Conservation (phyloP, 352 stramenopile genomes). For the Globisporangium spinosum region DNA sequence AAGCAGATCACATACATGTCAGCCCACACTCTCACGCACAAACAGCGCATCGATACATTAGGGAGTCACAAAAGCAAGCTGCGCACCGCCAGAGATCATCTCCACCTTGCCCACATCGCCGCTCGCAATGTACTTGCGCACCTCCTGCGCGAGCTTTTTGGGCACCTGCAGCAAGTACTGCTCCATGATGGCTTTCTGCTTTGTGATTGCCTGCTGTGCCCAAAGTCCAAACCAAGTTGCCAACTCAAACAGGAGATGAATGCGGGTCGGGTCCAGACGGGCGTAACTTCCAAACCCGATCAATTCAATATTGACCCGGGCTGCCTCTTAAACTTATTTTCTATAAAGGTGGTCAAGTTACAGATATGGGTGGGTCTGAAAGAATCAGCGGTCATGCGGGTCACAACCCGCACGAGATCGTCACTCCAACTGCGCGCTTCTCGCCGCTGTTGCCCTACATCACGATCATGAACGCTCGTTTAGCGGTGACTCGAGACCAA, state of each 20-base stretch:
- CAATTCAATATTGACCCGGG: neutral
- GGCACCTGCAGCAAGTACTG: slow-evolving; percentile 85
- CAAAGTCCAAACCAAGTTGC: neutral
- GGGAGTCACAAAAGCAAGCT: neutral
- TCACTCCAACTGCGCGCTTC: slow-evolving; percentile 30
- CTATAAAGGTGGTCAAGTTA: neutral
- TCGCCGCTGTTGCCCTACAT: slow-evolving; percentile 43
- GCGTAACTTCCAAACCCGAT: neutral
- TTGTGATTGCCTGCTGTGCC: neutral
- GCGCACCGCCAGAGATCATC: slow-evolving; percentile 65
- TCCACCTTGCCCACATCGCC: slow-evolving; percentile 63
- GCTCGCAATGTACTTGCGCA: slow-evolving; percentile 60
- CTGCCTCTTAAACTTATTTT: neutral
- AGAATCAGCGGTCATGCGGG: neutral
- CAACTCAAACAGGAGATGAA: neutral
- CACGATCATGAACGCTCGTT: neutral
- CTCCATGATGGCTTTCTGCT: slow-evolving; percentile 47
- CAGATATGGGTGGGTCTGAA: neutral
- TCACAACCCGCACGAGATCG: slow-evolving; percentile 30
- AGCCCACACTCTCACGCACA: neutral
- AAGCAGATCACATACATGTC: slow-evolving; percentile 5
- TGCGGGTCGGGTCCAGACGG: neutral
- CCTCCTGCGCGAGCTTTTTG: slow-evolving; percentile 73
- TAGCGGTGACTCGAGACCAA: neutral
- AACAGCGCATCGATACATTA: neutral